Conservation (phyloP, 257 asterid species). For the Marsdenia floribunda region DNA sequence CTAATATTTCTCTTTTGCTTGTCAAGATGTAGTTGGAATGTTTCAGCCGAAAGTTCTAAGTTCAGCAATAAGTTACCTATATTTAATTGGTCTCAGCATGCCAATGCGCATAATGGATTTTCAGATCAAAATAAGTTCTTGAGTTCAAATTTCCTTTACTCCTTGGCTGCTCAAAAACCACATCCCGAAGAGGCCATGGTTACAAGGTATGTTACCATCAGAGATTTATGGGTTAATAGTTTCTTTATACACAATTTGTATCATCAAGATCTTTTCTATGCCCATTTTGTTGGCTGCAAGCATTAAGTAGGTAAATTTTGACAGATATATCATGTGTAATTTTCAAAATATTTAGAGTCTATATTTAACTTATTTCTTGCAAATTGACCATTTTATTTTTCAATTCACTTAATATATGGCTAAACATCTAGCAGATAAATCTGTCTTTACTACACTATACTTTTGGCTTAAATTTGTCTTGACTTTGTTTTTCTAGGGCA, state of each 20-base stretch:
- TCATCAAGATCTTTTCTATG: neutral
- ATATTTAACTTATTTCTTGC: neutral
- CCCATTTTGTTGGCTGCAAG: neutral
- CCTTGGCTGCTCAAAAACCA: slow-evolving; percentile 65
- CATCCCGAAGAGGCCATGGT: slow-evolving; percentile 35
- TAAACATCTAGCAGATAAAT: neutral
- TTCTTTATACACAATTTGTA: neutral
- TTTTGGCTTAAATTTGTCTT: slow-evolving; percentile 1
- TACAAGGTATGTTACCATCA: slow-evolving; percentile 45
- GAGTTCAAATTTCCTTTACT: slow-evolving; percentile 59
- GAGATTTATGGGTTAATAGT: neutral
- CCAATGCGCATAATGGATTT: slow-evolving; percentile 54
- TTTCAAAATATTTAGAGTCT: neutral
- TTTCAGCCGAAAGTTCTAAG: slow-evolving; percentile 31
- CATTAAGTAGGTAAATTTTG: neutral
- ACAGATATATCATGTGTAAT: neutral
- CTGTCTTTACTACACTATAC: neutral
- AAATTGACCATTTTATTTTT: neutral
- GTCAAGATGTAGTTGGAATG: slow-evolving; percentile 34
- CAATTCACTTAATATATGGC: neutral
- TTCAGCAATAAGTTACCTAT: slow-evolving; percentile 33
- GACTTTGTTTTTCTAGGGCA: slow-evolving; percentile 39
- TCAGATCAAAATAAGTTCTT: slow-evolving; percentile 53
- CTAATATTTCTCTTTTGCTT: slow-evolving; percentile 6
- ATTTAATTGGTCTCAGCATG: slow-evolving; percentile 72